phyloP scores from a whole-genome alignment of 495 filamentous ascomycete genomes.

The Podospora australis region DNA sequence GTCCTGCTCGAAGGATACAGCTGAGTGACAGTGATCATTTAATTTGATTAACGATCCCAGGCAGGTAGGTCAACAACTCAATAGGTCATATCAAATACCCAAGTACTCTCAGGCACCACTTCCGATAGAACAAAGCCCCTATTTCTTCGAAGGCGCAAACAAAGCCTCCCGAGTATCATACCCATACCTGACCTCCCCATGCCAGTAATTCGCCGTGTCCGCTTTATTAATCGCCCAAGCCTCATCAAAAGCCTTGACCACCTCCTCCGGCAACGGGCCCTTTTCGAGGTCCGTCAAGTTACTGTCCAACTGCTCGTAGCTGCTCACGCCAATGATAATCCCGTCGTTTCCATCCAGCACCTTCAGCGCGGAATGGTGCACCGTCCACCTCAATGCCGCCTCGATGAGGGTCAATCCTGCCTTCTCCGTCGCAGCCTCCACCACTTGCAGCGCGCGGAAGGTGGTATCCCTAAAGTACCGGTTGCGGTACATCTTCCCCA shows the following conservation, averaged over 20 bases:
- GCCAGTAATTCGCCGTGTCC: conserved; percentile 69
- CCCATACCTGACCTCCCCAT: conserved; percentile 64
- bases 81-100: too few relatives aligned
- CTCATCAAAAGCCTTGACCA: conserved; percentile 71
- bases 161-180: conserved; percentile 66
- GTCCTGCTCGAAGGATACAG: too few relatives aligned
- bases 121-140: too few relatives aligned
- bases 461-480: conserved; percentile 77
- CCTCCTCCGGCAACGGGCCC: conserved; percentile 79
- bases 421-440: conserved; percentile 69
- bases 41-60: too few relatives aligned
- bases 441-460: conserved; percentile 66
- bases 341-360: conserved; percentile 73
- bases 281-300: conserved; percentile 79
- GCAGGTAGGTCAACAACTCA: too few relatives aligned
- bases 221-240: conserved; percentile 64
- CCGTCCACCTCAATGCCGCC: conserved; percentile 73
- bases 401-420: conserved; percentile 76
- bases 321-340: conserved; percentile 73
- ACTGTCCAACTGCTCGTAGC: conserved; percentile 61
- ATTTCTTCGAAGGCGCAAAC: conserved; percentile 43
- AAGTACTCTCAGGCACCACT: too few relatives aligned
- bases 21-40: too few relatives aligned
- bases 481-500: conserved; percentile 62
- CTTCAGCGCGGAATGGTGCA: conserved; percentile 71